phyloP scores from a whole-genome alignment of 352 stramenopile genomes.

The Phytophthora pistaciae region DNA sequence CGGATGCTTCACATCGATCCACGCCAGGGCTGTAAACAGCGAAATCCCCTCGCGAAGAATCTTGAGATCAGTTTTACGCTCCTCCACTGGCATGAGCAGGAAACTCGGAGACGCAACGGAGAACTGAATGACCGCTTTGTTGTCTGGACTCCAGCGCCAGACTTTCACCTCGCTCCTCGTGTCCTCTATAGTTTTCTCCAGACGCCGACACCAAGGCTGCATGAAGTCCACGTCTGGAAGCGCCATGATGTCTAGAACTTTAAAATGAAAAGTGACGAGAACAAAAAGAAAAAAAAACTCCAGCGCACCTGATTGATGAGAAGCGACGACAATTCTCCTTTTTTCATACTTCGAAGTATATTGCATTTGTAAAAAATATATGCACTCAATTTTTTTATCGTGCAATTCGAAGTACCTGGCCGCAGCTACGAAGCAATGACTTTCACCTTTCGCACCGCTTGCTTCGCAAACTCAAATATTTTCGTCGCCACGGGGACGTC shows the following conservation, averaged over 20 bases:
- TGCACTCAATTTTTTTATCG: too few species aligned
- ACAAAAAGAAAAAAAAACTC: too few species aligned
- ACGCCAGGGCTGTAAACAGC: not conserved
- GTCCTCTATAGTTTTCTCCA: not conserved
- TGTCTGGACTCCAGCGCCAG: not conserved
- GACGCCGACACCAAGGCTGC: not conserved
- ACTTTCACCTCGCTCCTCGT: not conserved
- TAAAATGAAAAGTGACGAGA: not conserved
- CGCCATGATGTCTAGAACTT: not conserved
- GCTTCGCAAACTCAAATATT: too few species aligned
- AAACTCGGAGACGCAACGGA: not conserved
- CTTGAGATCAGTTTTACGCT: not conserved
- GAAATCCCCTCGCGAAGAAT: not conserved
- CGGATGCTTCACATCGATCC: not conserved
- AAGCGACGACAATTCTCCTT: too few species aligned
- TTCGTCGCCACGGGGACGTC: too few species aligned
- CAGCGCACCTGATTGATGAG: too few species aligned
- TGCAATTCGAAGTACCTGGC: too few species aligned
- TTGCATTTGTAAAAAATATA: too few species aligned
- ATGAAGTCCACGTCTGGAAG: not conserved
- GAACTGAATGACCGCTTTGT: not conserved
- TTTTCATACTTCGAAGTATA: too few species aligned
- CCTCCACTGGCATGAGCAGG: not conserved
- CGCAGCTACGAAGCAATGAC: too few species aligned
- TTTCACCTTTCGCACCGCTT: too few species aligned